These are phyloP conservation scores for Beauveria bassiana DNA, from an alignment of 2,329 filamentous ascomycete species.

Conservation along the genomic window DNA sequence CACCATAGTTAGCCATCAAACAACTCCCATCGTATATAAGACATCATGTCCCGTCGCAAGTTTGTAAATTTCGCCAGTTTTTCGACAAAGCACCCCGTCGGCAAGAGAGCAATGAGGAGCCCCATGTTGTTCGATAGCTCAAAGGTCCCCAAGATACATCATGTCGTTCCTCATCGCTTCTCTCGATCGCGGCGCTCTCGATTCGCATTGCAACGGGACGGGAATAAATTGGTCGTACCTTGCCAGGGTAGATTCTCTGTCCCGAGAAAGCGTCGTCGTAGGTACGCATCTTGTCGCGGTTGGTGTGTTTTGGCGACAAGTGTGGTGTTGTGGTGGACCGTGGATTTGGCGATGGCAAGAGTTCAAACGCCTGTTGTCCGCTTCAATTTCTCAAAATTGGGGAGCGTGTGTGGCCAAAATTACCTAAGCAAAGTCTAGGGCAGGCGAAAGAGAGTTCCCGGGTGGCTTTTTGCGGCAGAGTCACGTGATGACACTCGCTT, in stretches of 20 bases:
- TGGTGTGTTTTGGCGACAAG: slow-evolving; percentile 34
- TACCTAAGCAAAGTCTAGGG: slow-evolving; percentile 28
- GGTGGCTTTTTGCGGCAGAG: neutral
- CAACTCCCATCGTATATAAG: neutral
- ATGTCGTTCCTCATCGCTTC: slow-evolving; percentile 4
- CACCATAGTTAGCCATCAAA: slow-evolving; percentile 21
- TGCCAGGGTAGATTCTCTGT: slow-evolving; percentile 60
- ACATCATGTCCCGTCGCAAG: neutral
- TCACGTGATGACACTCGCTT: slow-evolving; percentile 1
- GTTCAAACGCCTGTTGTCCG: slow-evolving; percentile 24
- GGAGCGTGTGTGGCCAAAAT: slow-evolving; percentile 27
- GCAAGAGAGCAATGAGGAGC: neutral
- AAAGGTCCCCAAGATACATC: too few relatives aligned
- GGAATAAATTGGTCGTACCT: slow-evolving; percentile 40
- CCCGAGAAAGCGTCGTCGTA: slow-evolving; percentile 61
- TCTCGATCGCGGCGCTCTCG: slow-evolving; percentile 2
- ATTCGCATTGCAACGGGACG: slow-evolving; percentile 1
- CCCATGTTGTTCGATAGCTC: neutral
- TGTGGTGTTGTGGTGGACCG: slow-evolving; percentile 32
- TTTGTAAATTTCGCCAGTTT: neutral
- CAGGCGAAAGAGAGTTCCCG: neutral
- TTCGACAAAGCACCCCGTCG: neutral
- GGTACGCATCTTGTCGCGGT: slow-evolving; percentile 52
- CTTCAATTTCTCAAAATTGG: slow-evolving; percentile 34
- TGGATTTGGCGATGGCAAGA: slow-evolving; percentile 31